phyloP scores from a whole-genome alignment of 2,329 filamentous ascomycete species.

The Ophiostoma sp. region DNA sequence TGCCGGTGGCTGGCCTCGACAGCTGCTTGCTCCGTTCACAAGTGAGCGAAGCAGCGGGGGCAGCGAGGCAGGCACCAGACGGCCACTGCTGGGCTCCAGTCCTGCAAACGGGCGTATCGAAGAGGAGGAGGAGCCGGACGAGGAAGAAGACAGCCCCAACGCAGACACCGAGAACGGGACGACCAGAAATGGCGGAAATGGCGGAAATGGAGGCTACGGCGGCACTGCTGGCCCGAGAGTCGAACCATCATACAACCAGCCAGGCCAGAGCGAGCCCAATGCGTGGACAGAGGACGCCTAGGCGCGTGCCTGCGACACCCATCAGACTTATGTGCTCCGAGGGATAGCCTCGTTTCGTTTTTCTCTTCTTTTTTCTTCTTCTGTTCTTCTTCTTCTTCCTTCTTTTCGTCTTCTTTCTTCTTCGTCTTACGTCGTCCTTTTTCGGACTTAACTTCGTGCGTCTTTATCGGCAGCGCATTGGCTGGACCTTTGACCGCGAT shows the following conservation, averaged over 20 bases:
- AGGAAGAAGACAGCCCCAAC: neutral
- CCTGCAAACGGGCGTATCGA: neutral
- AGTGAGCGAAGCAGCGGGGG: neutral
- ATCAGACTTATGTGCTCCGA: neutral
- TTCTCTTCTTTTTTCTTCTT: neutral
- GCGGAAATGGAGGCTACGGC: neutral
- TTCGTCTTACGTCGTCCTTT: neutral
- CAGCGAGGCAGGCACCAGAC: conserved; percentile 4
- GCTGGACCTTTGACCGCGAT: neutral
- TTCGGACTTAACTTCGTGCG: neutral
- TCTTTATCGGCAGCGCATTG: neutral
- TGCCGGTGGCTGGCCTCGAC: conserved; percentile 1
- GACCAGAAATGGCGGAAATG: neutral
- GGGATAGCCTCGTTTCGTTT: neutral
- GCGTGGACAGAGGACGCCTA: conserved; percentile 12
- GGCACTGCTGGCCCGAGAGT: neutral
- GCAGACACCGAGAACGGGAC: neutral
- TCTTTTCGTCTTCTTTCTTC: neutral
- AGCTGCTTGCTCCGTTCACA: neutral
- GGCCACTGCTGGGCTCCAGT: conserved; percentile 10
- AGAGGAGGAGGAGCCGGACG: neutral
- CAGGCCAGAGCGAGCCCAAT: neutral
- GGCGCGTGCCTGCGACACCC: neutral
- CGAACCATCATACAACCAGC: conserved; percentile 13
- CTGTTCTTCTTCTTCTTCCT: neutral